Evolutionary conservation across 441 rosid genomes (phyloP).

Genomic region (Francoa sonchifolia): DNA sequence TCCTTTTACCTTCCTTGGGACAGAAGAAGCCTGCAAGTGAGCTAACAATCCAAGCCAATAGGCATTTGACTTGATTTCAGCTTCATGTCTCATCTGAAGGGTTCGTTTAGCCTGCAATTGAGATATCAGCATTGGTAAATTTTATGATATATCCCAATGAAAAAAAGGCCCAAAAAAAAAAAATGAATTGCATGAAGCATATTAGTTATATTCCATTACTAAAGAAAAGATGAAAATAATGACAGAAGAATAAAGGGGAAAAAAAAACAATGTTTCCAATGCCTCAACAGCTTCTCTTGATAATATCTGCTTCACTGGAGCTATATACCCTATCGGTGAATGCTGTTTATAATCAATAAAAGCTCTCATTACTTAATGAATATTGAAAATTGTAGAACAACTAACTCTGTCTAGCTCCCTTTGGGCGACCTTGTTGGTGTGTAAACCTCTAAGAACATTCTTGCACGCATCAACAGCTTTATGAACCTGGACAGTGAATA

Average conservation of each 20-base stretch:
- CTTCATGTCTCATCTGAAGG: slow-evolving; percentile 96
- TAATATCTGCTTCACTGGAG: too few relatives aligned
- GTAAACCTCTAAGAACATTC: slow-evolving; percentile 87
- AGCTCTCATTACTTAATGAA: neutral
- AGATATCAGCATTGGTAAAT: too few relatives aligned
- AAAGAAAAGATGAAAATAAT: too few relatives aligned
- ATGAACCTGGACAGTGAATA: slow-evolving; percentile 45
- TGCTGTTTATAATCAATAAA: too few relatives aligned
- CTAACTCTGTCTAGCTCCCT: slow-evolving; percentile 97
- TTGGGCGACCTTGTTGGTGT: slow-evolving; percentile 66
- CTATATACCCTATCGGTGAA: too few relatives aligned
- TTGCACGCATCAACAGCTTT: slow-evolving; percentile 98
- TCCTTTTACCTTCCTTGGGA: slow-evolving; percentile 74
- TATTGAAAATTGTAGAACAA: slow-evolving; percentile 4
- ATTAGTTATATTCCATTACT: too few relatives aligned
- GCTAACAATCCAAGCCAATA: slow-evolving; percentile 97
- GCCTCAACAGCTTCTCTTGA: too few relatives aligned
- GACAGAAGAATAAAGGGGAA: too few relatives aligned
- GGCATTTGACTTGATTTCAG: slow-evolving; percentile 98
- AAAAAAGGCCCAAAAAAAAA: too few relatives aligned
- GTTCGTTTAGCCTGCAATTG: slow-evolving; percentile 81
- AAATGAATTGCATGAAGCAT: too few relatives aligned
- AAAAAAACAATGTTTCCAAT: too few relatives aligned
- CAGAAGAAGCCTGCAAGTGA: slow-evolving; percentile 92
- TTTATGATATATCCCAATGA: too few relatives aligned